phyloP scores from a whole-genome alignment of 768 basidiomycete genomes.

The Ramaria sp. region DNA sequence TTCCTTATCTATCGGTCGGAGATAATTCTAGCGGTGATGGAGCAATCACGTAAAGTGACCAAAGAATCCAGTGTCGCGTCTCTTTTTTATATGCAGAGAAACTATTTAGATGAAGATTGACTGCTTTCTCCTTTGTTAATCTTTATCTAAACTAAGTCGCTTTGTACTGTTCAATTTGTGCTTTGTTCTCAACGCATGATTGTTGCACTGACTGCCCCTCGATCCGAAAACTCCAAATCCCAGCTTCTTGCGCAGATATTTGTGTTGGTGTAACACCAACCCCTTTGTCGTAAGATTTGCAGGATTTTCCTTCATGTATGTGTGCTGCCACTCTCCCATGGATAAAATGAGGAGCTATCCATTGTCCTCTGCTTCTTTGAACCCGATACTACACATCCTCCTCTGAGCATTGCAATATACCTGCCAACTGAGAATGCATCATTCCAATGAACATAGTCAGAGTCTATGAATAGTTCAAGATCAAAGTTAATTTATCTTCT shows the following conservation, averaged over 20 bases:
- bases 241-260: background rate
- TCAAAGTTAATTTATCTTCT: background rate
- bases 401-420: constrained; percentile 13
- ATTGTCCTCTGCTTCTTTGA: constrained; percentile 9
- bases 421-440: constrained; percentile 15
- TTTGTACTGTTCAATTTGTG: no score
- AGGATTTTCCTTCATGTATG: constrained; percentile 22
- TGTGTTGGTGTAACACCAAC: background rate
- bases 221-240: background rate
- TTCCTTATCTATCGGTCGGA: no score
- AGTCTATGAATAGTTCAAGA: constrained; percentile 13
- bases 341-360: constrained; percentile 27
- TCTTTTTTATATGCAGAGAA: no score
- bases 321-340: constrained; percentile 21
- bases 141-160: no score
- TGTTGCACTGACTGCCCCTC: background rate
- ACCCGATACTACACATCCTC: constrained; percentile 7
- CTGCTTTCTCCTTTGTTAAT: no score
- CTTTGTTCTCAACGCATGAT: no score
- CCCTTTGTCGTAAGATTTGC: constrained; percentile 32
- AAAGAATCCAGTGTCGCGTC: no score
- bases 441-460: constrained; percentile 15
- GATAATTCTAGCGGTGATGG: no score
- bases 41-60: no score
- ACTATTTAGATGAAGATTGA: no score